Evolutionary conservation across 148 eudicot species (phyloP).

Genomic region (Vaccinium darrowii): DNA sequence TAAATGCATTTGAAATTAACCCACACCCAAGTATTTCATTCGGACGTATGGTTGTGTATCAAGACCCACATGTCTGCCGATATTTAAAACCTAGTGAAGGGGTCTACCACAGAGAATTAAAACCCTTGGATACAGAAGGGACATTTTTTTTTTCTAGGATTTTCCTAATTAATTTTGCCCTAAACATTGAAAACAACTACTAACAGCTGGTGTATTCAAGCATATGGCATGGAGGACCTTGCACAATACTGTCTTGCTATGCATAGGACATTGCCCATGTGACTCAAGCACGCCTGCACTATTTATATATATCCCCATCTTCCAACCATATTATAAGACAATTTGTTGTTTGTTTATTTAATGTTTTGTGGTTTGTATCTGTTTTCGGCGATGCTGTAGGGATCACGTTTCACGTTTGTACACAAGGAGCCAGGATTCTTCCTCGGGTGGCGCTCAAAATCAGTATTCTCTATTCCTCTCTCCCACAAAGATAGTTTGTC

Average conservation of each 20-base stretch:
- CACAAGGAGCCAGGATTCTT: not conserved
- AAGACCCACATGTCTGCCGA: not conserved
- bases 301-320: conserved; percentile 10
- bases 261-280: conserved; percentile 30
- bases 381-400: not conserved
- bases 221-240: conserved; percentile 15
- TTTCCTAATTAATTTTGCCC: not conserved
- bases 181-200: conserved; percentile 20
- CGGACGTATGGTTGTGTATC: not conserved
- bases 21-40: not conserved
- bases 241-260: not conserved
- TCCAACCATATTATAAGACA: not conserved
- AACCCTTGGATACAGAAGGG: not conserved
- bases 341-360: not conserved
- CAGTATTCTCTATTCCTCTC: too few species aligned
- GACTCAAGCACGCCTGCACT: conserved; percentile 29
- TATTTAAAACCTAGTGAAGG: too few species aligned
- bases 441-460: too few species aligned
- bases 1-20: too few species aligned
- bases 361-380: not conserved
- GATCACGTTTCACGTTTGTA: not conserved
- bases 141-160: not conserved
- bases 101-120: not conserved
- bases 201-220: not conserved
- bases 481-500: too few species aligned